phyloP scores from a whole-genome alignment of 75 land plant species.

The Isoetes taiwanensis region DNA sequence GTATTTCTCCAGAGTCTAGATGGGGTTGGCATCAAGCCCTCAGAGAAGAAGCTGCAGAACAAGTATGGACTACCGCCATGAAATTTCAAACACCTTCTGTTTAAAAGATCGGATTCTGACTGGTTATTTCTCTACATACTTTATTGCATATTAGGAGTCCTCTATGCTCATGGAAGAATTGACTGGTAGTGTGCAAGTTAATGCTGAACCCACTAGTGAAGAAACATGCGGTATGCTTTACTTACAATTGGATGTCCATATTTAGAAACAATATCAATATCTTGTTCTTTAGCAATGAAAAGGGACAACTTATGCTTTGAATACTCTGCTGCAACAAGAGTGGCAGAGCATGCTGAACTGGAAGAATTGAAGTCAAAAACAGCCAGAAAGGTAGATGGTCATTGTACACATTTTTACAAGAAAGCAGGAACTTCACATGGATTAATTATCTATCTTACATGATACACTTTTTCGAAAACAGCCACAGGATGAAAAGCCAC shows the following conservation, averaged over 20 bases:
- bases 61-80: conserved; percentile 22
- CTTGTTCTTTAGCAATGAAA: conserved; percentile 22
- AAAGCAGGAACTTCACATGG: background rate
- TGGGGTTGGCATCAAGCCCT: conserved; percentile 26
- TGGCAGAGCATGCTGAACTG: conserved; percentile 25
- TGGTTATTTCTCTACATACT: too few species aligned
- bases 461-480: background rate
- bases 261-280: too few species aligned
- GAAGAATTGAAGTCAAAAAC: conserved; percentile 11
- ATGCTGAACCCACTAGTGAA: too few species aligned
- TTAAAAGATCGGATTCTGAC: too few species aligned
- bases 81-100: too few species aligned
- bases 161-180: too few species aligned
- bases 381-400: background rate
- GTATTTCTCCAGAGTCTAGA: conserved; percentile 22
- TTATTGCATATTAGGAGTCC: too few species aligned
- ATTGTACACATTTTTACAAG: background rate
- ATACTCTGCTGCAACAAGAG: conserved; percentile 24
- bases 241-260: too few species aligned
- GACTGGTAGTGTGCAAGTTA: too few species aligned
- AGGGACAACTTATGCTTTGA: conserved; percentile 18
- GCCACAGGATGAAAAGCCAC: conserved; percentile 4
- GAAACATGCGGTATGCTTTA: too few species aligned
- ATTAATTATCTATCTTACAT: background rate
- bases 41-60: conserved; percentile 22